Conservation (phyloP, 805 yeast species). For the Starmera amethionina region DNA sequence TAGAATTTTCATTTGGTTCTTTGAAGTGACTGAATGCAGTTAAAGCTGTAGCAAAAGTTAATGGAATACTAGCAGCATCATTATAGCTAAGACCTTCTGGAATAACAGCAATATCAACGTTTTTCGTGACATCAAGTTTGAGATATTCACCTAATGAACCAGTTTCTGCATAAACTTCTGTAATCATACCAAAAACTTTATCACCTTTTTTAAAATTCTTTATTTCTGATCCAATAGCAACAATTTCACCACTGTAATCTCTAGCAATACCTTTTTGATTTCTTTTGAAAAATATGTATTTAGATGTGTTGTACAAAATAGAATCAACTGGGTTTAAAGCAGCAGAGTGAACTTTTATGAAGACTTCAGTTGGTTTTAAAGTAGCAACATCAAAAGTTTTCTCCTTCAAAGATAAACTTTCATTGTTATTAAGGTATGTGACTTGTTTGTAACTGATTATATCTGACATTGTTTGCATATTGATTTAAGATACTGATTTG, state of each 20-base stretch:
- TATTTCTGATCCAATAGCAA: slow-evolving; percentile 36
- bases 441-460: slow-evolving; percentile 23
- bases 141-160: slow-evolving; percentile 43
- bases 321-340: slow-evolving; percentile 53
- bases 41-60: slow-evolving; percentile 57
- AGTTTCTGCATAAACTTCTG: slow-evolving; percentile 12
- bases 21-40: slow-evolving; percentile 24
- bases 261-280: slow-evolving; percentile 32
- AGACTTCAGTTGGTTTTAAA: slow-evolving; percentile 28
- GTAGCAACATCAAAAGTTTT: slow-evolving; percentile 17
- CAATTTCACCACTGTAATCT: slow-evolving; percentile 46
- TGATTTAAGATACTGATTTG: too few relatives aligned
- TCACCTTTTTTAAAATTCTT: slow-evolving; percentile 39
- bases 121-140: slow-evolving; percentile 26
- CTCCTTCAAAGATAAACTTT: slow-evolving; percentile 4
- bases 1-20: slow-evolving; percentile 30
- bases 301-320: slow-evolving; percentile 27
- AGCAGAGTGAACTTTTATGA: slow-evolving; percentile 37
- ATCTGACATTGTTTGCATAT: slow-evolving; percentile 53
- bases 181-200: slow-evolving; percentile 34
- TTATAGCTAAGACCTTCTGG: slow-evolving; percentile 31
- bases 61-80: slow-evolving; percentile 56
- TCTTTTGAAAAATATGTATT: slow-evolving; percentile 13
- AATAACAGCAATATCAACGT: slow-evolving; percentile 24
- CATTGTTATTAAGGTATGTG: not conserved